Conservation (phyloP, 2,329 filamentous ascomycete genomes). For the Cercospora zeina region DNA sequence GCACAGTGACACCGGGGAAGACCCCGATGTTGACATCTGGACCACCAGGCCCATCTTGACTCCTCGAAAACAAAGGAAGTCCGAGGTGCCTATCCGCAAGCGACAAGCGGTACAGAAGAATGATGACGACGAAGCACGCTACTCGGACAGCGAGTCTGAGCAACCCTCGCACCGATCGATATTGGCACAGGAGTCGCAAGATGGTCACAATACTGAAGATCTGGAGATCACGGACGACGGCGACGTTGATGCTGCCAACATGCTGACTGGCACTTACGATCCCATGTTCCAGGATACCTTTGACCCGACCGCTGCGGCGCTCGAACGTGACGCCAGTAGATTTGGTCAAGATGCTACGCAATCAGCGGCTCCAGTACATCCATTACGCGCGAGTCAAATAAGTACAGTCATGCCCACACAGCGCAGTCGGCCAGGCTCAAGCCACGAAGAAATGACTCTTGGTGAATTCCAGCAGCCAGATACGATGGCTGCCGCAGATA, state of each 20-base stretch:
- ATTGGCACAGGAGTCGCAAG: conserved; percentile 18
- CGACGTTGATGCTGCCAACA: conserved; percentile 1
- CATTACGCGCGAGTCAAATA: conserved; percentile 13
- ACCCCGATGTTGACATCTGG: not conserved
- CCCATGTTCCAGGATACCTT: conserved; percentile 26
- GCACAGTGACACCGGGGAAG: not conserved
- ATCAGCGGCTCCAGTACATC: conserved; percentile 7
- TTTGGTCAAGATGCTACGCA: conserved; percentile 24
- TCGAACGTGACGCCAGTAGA: conserved; percentile 27
- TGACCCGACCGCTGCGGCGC: conserved; percentile 27
- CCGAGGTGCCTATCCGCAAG: conserved; percentile 1
- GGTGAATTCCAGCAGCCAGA: not conserved
- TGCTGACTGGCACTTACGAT: conserved; percentile 10
- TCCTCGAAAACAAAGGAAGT: conserved; percentile 14
- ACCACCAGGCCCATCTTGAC: conserved; percentile 20
- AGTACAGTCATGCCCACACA: conserved; percentile 23
- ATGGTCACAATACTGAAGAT: conserved; percentile 3
- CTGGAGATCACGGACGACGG: not conserved
- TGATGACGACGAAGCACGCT: conserved; percentile 8
- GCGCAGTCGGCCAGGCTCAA: conserved; percentile 4
- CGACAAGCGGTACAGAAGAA: conserved; percentile 10
- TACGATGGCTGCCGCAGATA: not conserved
- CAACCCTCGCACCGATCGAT: not conserved
- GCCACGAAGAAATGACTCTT: not conserved
- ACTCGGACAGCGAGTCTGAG: conserved; percentile 4